These are phyloP conservation scores for Cyclospora cayetanensis DNA, from an alignment of 169 alveolate species.

Conservation along the genomic window DNA sequence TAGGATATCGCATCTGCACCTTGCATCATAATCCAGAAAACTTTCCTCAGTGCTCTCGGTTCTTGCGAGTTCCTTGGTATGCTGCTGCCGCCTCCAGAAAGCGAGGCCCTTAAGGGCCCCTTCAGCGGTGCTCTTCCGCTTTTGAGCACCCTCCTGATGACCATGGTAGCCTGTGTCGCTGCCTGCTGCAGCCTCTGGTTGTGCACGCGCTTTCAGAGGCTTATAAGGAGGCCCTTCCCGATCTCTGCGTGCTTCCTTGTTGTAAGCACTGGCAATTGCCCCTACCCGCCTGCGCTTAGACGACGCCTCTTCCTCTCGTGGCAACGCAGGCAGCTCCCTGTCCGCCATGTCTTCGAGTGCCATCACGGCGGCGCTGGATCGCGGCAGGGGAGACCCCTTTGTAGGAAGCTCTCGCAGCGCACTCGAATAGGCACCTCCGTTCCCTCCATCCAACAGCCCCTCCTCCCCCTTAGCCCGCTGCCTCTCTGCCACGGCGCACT, in stretches of 20 bases:
- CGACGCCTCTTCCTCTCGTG: no score
- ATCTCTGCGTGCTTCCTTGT: neutral
- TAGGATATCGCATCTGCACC: no score
- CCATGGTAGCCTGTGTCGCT: neutral
- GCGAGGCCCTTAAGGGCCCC: neutral
- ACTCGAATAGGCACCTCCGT: neutral
- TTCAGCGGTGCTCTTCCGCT: neutral
- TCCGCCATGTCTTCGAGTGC: neutral
- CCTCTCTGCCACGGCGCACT: constrained; percentile 73
- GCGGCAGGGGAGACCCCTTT: neutral
- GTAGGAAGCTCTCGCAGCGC: no score
- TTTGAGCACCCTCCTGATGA: constrained; percentile 34
- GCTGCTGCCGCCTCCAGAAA: neutral
- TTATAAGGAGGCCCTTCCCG: neutral
- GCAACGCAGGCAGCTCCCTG: no score
- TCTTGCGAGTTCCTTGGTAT: neutral
- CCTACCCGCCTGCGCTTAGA: no score
- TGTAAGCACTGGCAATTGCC: no score
- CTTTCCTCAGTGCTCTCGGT: neutral
- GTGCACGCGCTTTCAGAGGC: neutral
- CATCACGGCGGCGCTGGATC: neutral
- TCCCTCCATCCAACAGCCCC: neutral
- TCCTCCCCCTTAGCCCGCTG: neutral
- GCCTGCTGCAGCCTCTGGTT: neutral
- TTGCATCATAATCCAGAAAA: neutral